Base-by-base conservation (phyloP, 257 asterid genomes). In the Nicotiana attenuata region DNA sequence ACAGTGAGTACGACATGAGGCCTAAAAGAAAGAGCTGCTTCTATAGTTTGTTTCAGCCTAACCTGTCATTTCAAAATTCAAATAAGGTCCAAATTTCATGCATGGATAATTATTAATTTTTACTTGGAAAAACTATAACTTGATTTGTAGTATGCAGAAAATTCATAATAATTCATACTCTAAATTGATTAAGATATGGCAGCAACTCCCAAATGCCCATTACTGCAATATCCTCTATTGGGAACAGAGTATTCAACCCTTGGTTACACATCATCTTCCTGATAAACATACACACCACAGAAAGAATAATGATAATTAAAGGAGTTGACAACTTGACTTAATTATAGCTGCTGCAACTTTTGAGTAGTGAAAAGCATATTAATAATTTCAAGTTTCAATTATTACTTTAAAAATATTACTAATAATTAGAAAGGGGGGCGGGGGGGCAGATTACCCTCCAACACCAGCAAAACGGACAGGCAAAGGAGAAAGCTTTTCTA, bases 121-220 rank as follows among this genome's bases (percentile, higher is more conserved):
- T 41, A 9, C 59, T 33, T 80, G 82, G 15, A 64, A 22, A 45
- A 22, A 45, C 59, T 22, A 71, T 26, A 71, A 71, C 35, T 71
- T 71, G 60, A 13, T 45, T 22, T 69, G 45, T n/a, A 38, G 22
- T 45, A 45, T 11, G 60, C 60, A 71, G 59, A 71, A 41, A 41
- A 83, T 20, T 59, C 81, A 78, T n/a, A 59, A 82, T 65, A 59
- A 78, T 78, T 53, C 76, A 60, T 67, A 91, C 98, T 89, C 94
- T 93, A 88, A 96, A 90, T 55, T 80, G 91, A 82, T 88, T 89
- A 82, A 96, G 91, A 90, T 92, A 94, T 0, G 98, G 99, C 89
- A 94, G 73, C 87, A 96, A 85, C 89, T 94, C 99, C 97, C 95
- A 94, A 79, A 93, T 89, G 29, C 99, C 99, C 99, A 96, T 94